Conservation (phyloP, 2,329 filamentous ascomycete species). For the Clarireedia paspali region DNA sequence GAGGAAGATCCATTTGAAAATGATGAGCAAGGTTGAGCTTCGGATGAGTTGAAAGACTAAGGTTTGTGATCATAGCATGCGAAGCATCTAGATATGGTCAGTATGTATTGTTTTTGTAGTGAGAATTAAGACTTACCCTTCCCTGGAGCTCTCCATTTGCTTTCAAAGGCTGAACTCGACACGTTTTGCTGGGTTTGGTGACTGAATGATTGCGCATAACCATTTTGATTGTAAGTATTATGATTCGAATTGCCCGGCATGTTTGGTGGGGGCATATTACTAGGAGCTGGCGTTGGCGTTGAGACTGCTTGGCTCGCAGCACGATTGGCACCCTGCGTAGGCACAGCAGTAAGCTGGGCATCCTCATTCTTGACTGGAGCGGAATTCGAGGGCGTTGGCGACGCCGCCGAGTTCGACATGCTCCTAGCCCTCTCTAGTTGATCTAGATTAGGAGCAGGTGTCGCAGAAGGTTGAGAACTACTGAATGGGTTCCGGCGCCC, state of each 20-base stretch:
- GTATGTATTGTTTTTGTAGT: constrained; percentile 4
- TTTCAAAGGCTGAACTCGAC: constrained; percentile 34
- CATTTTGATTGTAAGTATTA: constrained; percentile 17
- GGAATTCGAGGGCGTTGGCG: constrained; percentile 26
- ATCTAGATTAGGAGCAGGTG: constrained; percentile 22
- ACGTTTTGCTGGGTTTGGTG: constrained; percentile 26
- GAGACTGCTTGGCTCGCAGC: constrained; percentile 34
- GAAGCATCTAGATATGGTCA: constrained; percentile 37
- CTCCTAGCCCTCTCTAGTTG: constrained; percentile 27
- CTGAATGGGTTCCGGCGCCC: constrained; percentile 27
- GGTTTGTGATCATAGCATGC: constrained; percentile 59
- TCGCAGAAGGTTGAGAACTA: constrained; percentile 16
- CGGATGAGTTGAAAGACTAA: constrained; percentile 62
- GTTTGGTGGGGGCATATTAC: constrained; percentile 26
- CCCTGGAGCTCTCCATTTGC: constrained; percentile 34
- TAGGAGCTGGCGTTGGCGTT: constrained; percentile 19
- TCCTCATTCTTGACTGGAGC: constrained; percentile 34
- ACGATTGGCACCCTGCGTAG: constrained; percentile 19
- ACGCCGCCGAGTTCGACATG: constrained; percentile 26
- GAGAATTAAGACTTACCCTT: constrained; percentile 37
- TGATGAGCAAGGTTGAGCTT: constrained; percentile 53
- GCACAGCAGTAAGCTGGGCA: constrained; percentile 15
- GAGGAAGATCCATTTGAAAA: constrained; percentile 55
- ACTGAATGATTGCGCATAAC: constrained; percentile 27
- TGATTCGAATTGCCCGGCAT: constrained; percentile 20